Percentiles rank a stretch among this genome's conserved stretches.
Conservation (phyloP, 2,329 filamentous ascomycete species). For the Aspergillus oerlinghausenensis region DNA sequence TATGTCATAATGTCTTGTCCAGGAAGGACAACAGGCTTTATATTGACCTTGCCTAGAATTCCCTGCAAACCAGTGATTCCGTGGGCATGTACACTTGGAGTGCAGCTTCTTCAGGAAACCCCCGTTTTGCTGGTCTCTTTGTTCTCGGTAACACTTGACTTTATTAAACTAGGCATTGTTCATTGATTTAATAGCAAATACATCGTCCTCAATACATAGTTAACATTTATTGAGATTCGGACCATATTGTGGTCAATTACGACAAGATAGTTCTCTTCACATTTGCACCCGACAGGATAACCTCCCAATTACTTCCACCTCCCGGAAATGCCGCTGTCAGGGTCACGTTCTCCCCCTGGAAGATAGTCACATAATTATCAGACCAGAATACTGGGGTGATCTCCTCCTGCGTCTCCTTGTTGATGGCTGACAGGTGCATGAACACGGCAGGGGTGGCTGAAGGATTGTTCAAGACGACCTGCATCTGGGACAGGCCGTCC, state of each 20-base stretch:
- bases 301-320: constrained; percentile 2
- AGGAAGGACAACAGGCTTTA: too few relatives aligned
- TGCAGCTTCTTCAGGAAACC: too few relatives aligned
- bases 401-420: constrained; percentile 38
- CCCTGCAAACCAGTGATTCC: too few relatives aligned
- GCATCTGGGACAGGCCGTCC: constrained; percentile 13
- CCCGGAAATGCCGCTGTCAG: constrained; percentile 30
- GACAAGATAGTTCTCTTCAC: constrained; percentile 6
- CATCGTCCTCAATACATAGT: too few relatives aligned
- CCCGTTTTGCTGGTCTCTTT: too few relatives aligned
- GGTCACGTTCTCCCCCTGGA: constrained; percentile 50
- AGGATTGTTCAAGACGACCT: constrained; percentile 49
- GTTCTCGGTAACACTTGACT: too few relatives aligned
- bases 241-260: background rate
- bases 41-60: too few relatives aligned
- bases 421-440: constrained; percentile 49
- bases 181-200: background rate
- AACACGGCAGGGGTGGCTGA: constrained; percentile 55
- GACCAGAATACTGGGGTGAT: constrained; percentile 54
- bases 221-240: too few relatives aligned
- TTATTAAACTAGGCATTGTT: too few relatives aligned
- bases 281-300: constrained; percentile 23
- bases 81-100: too few relatives aligned
- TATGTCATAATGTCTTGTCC: too few relatives aligned
- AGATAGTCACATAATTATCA: constrained; percentile 61